Evolutionary conservation across 176 grass and related monocot genomes (phyloP).

Genomic region (Oropetium thomaeum): DNA sequence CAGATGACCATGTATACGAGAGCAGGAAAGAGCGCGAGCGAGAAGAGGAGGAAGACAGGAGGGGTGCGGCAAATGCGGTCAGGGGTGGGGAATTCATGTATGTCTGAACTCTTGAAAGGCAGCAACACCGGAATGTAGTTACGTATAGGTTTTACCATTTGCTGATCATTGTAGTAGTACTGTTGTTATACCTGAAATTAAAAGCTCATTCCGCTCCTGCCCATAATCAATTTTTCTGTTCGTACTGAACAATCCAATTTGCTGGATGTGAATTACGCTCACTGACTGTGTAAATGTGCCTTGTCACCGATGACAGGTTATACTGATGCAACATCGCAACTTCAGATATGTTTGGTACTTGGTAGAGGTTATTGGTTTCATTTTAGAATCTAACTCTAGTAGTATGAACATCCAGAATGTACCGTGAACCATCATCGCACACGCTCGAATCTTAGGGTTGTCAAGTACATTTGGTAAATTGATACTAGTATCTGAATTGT

Average conservation of each 20-base stretch:
- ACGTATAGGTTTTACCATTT: not conserved
- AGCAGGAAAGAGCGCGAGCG: conserved; percentile 81
- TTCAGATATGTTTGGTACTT: not conserved
- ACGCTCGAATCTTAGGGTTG: no score
- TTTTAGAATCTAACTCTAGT: not conserved
- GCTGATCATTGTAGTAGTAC: not conserved
- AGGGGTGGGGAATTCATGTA: conserved; percentile 95
- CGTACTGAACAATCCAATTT: not conserved
- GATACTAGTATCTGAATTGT: no score
- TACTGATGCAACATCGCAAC: not conserved
- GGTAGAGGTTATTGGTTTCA: not conserved
- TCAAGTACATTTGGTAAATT: no score
- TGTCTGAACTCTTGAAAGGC: conserved; percentile 35
- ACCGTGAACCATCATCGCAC: no score
- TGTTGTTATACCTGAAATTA: conserved; percentile 10
- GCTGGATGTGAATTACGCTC: not conserved
- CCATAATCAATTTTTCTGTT: not conserved
- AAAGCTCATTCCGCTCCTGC: not conserved
- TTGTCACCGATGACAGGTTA: no score
- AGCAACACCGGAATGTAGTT: not conserved
- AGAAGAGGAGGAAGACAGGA: conserved; percentile 89
- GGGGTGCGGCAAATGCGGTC: conserved; percentile 85
- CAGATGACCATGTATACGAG: conserved; percentile 89
- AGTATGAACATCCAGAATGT: not conserved
- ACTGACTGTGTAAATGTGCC: not conserved